These are phyloP conservation scores for Neurospora intermedia DNA, from an alignment of 495 filamentous ascomycete species.

Conservation along the genomic window DNA sequence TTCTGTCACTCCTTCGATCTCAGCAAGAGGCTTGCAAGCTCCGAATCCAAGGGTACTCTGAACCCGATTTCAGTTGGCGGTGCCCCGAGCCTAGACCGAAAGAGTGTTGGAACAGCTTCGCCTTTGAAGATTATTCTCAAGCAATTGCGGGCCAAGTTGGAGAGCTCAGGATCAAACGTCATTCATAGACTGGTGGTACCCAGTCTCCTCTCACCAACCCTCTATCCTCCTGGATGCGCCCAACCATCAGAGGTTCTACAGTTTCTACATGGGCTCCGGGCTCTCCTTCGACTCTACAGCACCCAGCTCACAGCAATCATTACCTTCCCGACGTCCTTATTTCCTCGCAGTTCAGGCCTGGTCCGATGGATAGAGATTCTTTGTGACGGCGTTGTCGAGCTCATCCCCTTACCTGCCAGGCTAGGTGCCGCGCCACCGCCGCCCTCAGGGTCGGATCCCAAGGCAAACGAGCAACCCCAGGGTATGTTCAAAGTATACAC, in stretches of 20 bases:
- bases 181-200: conserved; percentile 82
- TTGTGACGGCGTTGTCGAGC: conserved; percentile 75
- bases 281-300: conserved; percentile 57
- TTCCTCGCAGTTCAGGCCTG: conserved; percentile 66
- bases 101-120: conserved; percentile 22
- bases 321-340: conserved; percentile 70
- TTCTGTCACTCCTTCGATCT: conserved; percentile 92
- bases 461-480: conserved; percentile 64
- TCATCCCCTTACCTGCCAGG: conserved; percentile 71
- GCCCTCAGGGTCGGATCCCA: conserved; percentile 22
- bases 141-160: conserved; percentile 47
- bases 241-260: conserved; percentile 63
- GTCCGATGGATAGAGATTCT: conserved; percentile 83
- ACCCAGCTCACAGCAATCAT: conserved; percentile 60
- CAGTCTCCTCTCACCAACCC: conserved; percentile 66
- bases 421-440: conserved; percentile 41
- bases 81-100: conserved; percentile 11
- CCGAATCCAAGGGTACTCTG: conserved; percentile 33
- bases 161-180: conserved; percentile 42
- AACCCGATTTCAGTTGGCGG: conserved; percentile 34
- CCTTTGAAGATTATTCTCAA: conserved; percentile 56
- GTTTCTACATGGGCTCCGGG: conserved; percentile 72
- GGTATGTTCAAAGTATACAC: conserved; percentile 75
- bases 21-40: conserved; percentile 64
- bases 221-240: conserved; percentile 59